Evolutionary conservation across 2,329 filamentous ascomycete species (phyloP).

Genomic region (Sordariomycetes sp.): DNA sequence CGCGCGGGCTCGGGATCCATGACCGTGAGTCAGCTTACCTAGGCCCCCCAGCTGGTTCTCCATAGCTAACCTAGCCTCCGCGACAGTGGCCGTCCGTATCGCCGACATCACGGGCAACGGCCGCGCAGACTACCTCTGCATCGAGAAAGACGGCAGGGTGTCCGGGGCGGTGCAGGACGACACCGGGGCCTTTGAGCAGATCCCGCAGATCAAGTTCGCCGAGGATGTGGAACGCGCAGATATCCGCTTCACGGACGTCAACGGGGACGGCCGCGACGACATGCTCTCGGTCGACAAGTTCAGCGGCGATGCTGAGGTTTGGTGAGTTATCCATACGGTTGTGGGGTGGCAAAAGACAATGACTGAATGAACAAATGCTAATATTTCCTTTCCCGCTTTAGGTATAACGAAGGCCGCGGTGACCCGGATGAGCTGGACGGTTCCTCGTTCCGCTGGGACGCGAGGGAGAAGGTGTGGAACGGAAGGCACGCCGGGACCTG

Average conservation of each 20-base stretch:
- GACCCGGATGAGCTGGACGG: conserved; percentile 3
- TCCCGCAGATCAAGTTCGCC: conserved; percentile 18
- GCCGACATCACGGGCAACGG: conserved; percentile 19
- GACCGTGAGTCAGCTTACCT: conserved; percentile 9
- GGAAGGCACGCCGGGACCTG: conserved; percentile 11
- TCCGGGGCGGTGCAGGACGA: conserved; percentile 14
- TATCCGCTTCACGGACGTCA: conserved; percentile 24
- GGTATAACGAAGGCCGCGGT: background rate
- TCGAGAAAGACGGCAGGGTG: conserved; percentile 15
- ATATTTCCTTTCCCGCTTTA: too few relatives aligned
- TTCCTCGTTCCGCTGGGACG: conserved; percentile 10
- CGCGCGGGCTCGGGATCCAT: conserved; percentile 13
- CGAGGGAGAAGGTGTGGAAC: background rate
- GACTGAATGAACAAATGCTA: too few relatives aligned
- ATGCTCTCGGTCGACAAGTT: conserved; percentile 24
- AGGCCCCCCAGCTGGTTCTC: too few relatives aligned
- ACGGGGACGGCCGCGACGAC: conserved; percentile 23
- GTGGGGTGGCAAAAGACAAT: too few relatives aligned
- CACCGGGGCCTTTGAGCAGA: conserved; percentile 7
- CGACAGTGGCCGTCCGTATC: conserved; percentile 14
- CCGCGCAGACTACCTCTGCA: conserved; percentile 20
- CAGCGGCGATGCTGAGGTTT: conserved; percentile 18
- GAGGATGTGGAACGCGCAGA: conserved; percentile 22
- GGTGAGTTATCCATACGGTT: conserved; percentile 3
- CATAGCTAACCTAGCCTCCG: too few relatives aligned